phyloP scores from a whole-genome alignment of 1,139 yeast genomes.

The Spencermartinsiella ligniputridi region DNA sequence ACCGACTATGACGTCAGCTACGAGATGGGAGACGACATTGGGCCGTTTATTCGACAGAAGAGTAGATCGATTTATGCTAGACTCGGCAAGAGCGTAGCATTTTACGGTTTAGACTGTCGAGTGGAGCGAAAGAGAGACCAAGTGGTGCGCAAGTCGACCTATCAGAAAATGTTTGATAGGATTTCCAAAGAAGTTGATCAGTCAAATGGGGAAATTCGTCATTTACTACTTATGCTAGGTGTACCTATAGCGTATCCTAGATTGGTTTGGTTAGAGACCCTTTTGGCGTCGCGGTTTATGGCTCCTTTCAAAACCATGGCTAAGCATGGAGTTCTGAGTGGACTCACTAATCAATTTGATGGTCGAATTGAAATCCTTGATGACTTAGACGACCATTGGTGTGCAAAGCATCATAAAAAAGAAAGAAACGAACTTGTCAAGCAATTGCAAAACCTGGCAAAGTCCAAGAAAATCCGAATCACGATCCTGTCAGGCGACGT shows the following conservation, averaged over 20 bases:
- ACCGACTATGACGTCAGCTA: constrained; percentile 33
- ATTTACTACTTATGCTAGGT: constrained; percentile 77
- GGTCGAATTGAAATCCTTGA: constrained; percentile 88
- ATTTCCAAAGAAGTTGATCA: constrained; percentile 48
- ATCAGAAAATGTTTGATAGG: constrained; percentile 57
- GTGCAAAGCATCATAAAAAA: constrained; percentile 74
- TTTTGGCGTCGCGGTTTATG: constrained; percentile 53
- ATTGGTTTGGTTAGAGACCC: constrained; percentile 78
- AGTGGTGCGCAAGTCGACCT: constrained; percentile 54
- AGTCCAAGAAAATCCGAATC: constrained; percentile 59
- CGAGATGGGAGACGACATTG: constrained; percentile 37
- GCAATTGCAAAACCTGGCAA: constrained; percentile 58
- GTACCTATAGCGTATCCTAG: constrained; percentile 95
- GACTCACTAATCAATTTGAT: constrained; percentile 76
- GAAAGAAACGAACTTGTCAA: constrained; percentile 66
- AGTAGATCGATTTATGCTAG: constrained; percentile 67
- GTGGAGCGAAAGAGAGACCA: constrained; percentile 72
- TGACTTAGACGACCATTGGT: constrained; percentile 96
- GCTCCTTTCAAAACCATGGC: constrained; percentile 68
- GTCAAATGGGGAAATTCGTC: constrained; percentile 58
- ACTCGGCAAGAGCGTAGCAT: constrained; percentile 66
- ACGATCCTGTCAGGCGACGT: constrained; percentile 92
- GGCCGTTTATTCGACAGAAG: constrained; percentile 62
- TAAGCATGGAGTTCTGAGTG: constrained; percentile 57
- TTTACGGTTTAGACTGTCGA: constrained; percentile 85